phyloP scores from a whole-genome alignment of 2,329 filamentous ascomycete genomes.

The Microsporum ferrugineum region DNA sequence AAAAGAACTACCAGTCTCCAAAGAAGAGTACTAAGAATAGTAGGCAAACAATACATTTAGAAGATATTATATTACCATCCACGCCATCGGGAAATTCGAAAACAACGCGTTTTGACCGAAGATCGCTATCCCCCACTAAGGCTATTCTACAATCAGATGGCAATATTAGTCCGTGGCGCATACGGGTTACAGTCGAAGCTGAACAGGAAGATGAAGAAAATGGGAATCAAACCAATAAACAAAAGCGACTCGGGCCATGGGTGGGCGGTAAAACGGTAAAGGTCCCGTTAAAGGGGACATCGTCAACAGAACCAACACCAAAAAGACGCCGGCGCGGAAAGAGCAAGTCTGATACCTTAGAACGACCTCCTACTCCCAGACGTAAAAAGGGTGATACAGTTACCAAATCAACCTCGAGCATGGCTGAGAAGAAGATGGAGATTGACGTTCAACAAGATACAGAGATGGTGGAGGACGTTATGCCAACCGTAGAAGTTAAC shows the following conservation, averaged over 20 bases:
- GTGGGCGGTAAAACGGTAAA: slow-evolving; percentile 28
- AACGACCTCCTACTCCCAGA: slow-evolving; percentile 27
- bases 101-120: slow-evolving; percentile 16
- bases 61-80: slow-evolving; percentile 29
- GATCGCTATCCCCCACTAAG: slow-evolving; percentile 28
- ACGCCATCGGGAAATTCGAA: slow-evolving; percentile 25
- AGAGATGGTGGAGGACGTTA: neutral
- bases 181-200: slow-evolving; percentile 38
- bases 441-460: neutral
- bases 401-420: neutral
- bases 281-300: slow-evolving; percentile 31
- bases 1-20: slow-evolving; percentile 4
- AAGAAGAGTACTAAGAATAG: slow-evolving; percentile 18
- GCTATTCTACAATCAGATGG: slow-evolving; percentile 23
- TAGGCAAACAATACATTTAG: slow-evolving; percentile 31
- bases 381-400: slow-evolving; percentile 7
- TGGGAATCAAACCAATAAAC: slow-evolving; percentile 21
- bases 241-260: slow-evolving; percentile 17
- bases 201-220: slow-evolving; percentile 36
- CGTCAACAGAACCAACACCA: slow-evolving; percentile 26
- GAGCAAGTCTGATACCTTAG: slow-evolving; percentile 29
- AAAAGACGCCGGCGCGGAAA: slow-evolving; percentile 33
- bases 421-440: slow-evolving; percentile 13
- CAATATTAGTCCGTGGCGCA: slow-evolving; percentile 38
- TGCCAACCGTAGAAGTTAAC: neutral